Evolutionary conservation across 2,329 filamentous ascomycete genomes (phyloP).

Genomic region (Hyphodiscus sp.): DNA sequence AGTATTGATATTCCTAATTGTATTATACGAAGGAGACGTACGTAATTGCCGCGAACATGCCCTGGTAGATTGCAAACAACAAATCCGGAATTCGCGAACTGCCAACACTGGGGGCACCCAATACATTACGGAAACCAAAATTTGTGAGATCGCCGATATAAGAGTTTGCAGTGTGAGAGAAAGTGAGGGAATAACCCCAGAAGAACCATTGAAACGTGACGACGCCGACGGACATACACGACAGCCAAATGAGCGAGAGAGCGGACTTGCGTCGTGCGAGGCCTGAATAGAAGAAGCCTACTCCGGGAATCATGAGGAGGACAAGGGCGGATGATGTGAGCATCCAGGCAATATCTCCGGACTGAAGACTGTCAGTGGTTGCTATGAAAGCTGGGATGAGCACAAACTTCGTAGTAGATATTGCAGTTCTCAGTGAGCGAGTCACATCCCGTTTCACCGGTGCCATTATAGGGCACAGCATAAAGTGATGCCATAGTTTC

Average conservation of each 20-base stretch:
- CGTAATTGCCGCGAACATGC: neutral
- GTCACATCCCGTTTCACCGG: too few species aligned
- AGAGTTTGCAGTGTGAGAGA: conserved; percentile 11
- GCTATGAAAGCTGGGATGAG: neutral
- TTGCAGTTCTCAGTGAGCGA: neutral
- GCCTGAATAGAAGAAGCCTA: conserved; percentile 86
- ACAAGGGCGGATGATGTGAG: conserved; percentile 74
- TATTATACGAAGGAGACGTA: neutral
- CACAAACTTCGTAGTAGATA: neutral
- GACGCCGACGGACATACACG: conserved; percentile 74
- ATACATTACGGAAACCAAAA: conserved; percentile 68
- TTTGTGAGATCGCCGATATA: conserved; percentile 75
- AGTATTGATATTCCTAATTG: neutral
- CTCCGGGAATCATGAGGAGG: conserved; percentile 83
- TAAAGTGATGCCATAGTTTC: too few species aligned
- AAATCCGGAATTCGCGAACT: conserved; percentile 71
- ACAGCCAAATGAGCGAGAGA: conserved; percentile 81
- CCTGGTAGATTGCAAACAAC: conserved; percentile 78
- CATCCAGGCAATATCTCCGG: conserved; percentile 71
- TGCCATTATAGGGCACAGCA: too few species aligned
- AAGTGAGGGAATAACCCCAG: conserved; percentile 22
- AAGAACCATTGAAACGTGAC: conserved; percentile 61
- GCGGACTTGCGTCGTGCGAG: conserved; percentile 84
- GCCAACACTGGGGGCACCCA: conserved; percentile 67
- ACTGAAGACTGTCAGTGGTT: neutral